phyloP scores from a whole-genome alignment of 2,329 filamentous ascomycete genomes.

The Mycosphaerella arachidis region DNA sequence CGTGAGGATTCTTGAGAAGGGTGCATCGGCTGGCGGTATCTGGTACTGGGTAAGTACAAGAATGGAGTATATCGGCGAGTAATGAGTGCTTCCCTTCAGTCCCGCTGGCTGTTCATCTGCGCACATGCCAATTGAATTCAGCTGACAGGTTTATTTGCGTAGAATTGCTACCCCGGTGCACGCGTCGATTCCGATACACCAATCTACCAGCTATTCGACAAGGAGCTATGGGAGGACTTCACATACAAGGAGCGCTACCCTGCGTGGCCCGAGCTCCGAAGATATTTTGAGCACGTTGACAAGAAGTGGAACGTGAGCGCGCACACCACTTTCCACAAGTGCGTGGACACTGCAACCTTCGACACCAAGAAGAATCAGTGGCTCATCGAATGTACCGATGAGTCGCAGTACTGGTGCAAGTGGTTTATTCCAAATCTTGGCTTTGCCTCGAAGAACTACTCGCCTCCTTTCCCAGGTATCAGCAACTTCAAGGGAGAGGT shows the following conservation, averaged over 20 bases:
- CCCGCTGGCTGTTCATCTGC: neutral
- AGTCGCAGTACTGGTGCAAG: conserved; percentile 46
- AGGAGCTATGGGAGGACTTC: conserved; percentile 46
- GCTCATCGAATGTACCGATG: conserved; percentile 50
- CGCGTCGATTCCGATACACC: conserved; percentile 41
- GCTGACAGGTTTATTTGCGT: neutral
- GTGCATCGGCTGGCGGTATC: conserved; percentile 33
- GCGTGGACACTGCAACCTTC: conserved; percentile 51
- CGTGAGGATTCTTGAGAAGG: conserved; percentile 34
- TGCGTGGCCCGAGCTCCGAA: conserved; percentile 46
- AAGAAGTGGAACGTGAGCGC: conserved; percentile 52
- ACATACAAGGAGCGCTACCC: conserved; percentile 42
- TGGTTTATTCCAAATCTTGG: conserved; percentile 54
- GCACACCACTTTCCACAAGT: conserved; percentile 53
- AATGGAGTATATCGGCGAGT: neutral
- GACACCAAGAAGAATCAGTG: conserved; percentile 48
- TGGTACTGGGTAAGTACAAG: conserved; percentile 25
- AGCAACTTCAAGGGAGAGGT: conserved; percentile 56
- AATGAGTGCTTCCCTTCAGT: neutral
- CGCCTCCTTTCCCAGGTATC: conserved; percentile 57
- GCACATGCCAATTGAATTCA: neutral
- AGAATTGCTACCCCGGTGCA: conserved; percentile 37
- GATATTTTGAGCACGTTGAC: conserved; percentile 59
- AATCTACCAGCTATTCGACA: conserved; percentile 29
- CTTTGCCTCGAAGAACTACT: conserved; percentile 56